A percentile compares a stretch with the other conserved stretches of the same genome.
phyloP scores from a whole-genome alignment of 164 flowering plant species.

The Tetrastigma voinierianum region DNA sequence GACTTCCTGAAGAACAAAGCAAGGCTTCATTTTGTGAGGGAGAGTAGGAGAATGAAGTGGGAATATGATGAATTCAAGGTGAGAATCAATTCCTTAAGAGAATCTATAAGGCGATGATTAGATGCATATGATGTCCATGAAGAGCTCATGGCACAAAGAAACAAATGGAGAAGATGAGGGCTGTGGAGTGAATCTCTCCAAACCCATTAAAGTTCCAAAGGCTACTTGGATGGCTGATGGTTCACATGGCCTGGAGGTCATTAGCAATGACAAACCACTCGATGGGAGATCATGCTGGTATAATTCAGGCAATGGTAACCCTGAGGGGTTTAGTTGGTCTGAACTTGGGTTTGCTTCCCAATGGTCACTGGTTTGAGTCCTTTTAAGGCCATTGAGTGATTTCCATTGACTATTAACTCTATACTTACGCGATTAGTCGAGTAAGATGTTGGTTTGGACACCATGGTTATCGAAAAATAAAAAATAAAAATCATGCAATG shows the following conservation, averaged over 20 bases:
- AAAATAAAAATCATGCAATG: constrained; percentile 55
- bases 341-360: too few species aligned
- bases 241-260: constrained; percentile 92
- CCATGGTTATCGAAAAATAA: not conserved
- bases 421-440: too few species aligned
- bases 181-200: constrained; percentile 41
- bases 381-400: too few species aligned
- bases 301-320: constrained; percentile 65
- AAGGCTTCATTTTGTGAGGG: constrained; percentile 75
- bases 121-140: constrained; percentile 85
- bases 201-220: constrained; percentile 59
- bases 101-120: constrained; percentile 76
- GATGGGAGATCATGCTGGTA: constrained; percentile 84
- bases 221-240: constrained; percentile 99
- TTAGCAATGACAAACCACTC: constrained; percentile 69
- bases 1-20: constrained; percentile 81
- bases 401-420: too few species aligned
- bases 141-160: constrained; percentile 66
- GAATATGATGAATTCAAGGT: constrained; percentile 96
- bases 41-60: constrained; percentile 79
- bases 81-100: constrained; percentile 80
- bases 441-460: too few species aligned
- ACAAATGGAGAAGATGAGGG: constrained; percentile 59
- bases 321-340: not conserved
- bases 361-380: too few species aligned